These are phyloP conservation scores for Orbilia javanica DNA, from an alignment of 2,329 filamentous ascomycete genomes.

Conservation along the genomic window DNA sequence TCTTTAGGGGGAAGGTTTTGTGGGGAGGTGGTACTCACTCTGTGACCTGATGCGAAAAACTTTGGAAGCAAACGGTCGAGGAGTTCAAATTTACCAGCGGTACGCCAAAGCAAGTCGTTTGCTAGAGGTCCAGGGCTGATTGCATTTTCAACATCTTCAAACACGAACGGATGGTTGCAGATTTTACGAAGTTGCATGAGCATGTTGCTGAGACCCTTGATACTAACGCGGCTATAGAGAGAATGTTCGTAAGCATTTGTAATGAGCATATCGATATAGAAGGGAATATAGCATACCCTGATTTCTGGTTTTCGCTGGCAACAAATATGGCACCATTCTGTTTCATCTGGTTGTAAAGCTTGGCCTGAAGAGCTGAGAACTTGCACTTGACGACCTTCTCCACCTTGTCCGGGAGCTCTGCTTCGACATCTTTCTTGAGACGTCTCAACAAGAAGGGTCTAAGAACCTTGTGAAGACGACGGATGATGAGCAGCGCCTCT, in stretches of 20 bases:
- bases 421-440: constrained; percentile 99
- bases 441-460: constrained; percentile 96
- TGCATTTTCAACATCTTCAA: constrained; percentile 96
- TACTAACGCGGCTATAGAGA: constrained; percentile 57
- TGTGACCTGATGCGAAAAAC: constrained; percentile 89
- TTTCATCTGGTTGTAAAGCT: constrained; percentile 96
- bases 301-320: constrained; percentile 82
- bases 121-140: constrained; percentile 91
- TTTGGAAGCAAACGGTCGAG: constrained; percentile 93
- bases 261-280: neutral
- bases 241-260: neutral
- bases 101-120: constrained; percentile 95
- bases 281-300: constrained; percentile 40
- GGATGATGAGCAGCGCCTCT: constrained; percentile 98
- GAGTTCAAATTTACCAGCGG: constrained; percentile 95
- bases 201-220: constrained; percentile 91
- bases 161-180: constrained; percentile 99
- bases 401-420: constrained; percentile 97
- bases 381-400: constrained; percentile 99
- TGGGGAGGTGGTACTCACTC: constrained; percentile 69
- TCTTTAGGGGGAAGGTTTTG: neutral
- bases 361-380: constrained; percentile 92
- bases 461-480: constrained; percentile 96
- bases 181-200: constrained; percentile 99
- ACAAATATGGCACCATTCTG: constrained; percentile 95